phyloP scores from a whole-genome alignment of 768 basidiomycete genomes.

The Termitomyces heimii region DNA sequence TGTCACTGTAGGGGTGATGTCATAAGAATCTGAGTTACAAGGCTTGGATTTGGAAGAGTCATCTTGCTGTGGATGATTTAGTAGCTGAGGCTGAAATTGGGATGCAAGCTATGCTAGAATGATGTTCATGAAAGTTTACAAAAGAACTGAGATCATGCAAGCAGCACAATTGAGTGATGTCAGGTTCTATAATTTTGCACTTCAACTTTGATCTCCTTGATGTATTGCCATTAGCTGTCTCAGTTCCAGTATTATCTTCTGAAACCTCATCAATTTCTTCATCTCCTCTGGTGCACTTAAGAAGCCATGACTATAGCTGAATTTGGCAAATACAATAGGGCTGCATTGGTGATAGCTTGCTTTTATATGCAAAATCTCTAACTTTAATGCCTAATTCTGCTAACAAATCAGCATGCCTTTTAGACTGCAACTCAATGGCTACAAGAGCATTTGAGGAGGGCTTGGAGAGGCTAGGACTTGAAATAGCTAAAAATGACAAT shows the following conservation, averaged over 20 bases:
- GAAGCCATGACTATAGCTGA: conserved; percentile 32
- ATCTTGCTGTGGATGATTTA: conserved; percentile 17
- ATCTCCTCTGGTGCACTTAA: conserved; percentile 22
- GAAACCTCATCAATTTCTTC: conserved; percentile 17
- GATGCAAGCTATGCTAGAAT: neutral
- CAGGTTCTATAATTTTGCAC: conserved; percentile 28
- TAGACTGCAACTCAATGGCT: conserved; percentile 18
- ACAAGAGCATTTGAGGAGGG: conserved; percentile 14
- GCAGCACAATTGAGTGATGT: conserved; percentile 11
- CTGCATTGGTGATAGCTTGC: conserved; percentile 53
- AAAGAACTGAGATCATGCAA: conserved; percentile 20
- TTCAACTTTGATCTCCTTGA: conserved; percentile 22
- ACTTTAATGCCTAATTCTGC: conserved; percentile 35
- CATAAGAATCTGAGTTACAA: conserved; percentile 32
- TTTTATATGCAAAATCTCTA: conserved; percentile 68
- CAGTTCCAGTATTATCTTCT: neutral
- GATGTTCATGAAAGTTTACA: conserved; percentile 11
- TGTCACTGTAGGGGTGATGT: conserved; percentile 48
- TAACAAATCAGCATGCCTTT: conserved; percentile 16
- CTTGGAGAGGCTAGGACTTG: conserved; percentile 8
- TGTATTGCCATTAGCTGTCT: neutral
- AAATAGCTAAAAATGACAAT: conserved; percentile 1
- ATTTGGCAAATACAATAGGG: conserved; percentile 45
- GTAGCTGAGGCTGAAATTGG: neutral
- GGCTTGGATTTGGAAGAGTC: conserved; percentile 21